Base-by-base conservation (phyloP, 371 early-diverging fungal genomes). In the Syncephalis plumigaleata region DNA sequence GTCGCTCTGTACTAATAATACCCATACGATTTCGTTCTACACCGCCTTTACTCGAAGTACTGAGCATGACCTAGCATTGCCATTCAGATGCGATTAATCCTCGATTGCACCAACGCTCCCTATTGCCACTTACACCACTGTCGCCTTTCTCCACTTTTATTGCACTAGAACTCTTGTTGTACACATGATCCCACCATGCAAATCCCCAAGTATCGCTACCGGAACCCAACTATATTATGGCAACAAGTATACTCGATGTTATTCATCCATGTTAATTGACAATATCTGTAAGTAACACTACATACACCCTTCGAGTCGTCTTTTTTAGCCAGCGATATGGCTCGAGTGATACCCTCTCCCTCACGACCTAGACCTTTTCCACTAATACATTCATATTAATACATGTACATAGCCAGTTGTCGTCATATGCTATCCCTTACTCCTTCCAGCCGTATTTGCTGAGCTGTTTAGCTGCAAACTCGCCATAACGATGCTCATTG, bases 131-230 rank as follows among this genome's bases (percentile, higher is more conserved):
- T 45, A 46, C 27, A 9, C 61, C 62, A 4, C 60, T 59, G 42
- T 62, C 65, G 37, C 71, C 76, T 49, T 76, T 77, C 44, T 68
- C 72, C 8, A 87, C 73, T 31, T 65, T 59, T 27, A 84, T 79
- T 15, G 67, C 55, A 9, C 70, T 64, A 1, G 82, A 71, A 9
- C 84, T 75, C 45, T 88, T 90, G 67, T 93, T 91, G 65, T 87
- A 93, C 42, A 91, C 65, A 55, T 89, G 86, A 59, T 91, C 90
- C 92, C 91, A 93, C 94, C 94, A 93, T 27, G 77, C 77, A 70
- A 81, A 87, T 46, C 82, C 85, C 31, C 31, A 31, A 7, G 31
- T 31, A 31, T 31, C 31, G 11, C 31, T 31, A 11, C 31, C 31
- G 11, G 31, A 31, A 4, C 31, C 31, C 31, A 31, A 31, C 31